Conservation (phyloP, 2,329 filamentous ascomycete species). For the Pseudopyrenochaeta lycopersici region DNA sequence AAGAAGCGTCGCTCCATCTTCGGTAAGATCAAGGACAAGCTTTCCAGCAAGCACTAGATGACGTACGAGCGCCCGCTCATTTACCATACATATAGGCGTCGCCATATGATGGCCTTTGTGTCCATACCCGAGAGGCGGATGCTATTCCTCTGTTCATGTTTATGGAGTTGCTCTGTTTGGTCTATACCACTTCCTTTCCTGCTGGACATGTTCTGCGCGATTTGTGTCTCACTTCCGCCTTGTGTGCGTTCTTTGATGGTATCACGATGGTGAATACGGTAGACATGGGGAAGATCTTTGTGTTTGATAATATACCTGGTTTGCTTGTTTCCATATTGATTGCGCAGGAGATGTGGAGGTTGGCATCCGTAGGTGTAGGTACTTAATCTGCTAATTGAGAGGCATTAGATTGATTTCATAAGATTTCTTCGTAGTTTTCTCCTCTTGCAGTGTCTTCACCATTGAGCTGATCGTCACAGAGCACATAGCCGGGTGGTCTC, state of each 20-base stretch:
- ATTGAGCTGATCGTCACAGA: background rate
- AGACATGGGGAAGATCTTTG: constrained; percentile 8
- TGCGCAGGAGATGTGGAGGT: constrained; percentile 2
- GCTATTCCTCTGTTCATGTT: constrained; percentile 36
- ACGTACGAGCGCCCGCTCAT: background rate
- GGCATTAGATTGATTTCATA: constrained; percentile 17
- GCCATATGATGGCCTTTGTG: constrained; percentile 19
- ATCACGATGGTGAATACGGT: constrained; percentile 11
- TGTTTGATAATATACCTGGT: constrained; percentile 13
- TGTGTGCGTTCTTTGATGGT: constrained; percentile 15
- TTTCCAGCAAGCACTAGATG: constrained; percentile 43
- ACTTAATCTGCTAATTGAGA: constrained; percentile 44
- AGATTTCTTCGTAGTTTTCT: background rate
- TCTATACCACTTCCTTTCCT: constrained; percentile 46
- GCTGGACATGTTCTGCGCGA: constrained; percentile 29
- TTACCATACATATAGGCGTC: constrained; percentile 20
- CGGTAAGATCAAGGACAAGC: constrained; percentile 60
- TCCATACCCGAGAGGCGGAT: constrained; percentile 31
- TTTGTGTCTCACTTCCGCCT: constrained; percentile 27
- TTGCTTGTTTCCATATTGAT: constrained; percentile 9
- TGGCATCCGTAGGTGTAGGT: constrained; percentile 18
- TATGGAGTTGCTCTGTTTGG: constrained; percentile 46
- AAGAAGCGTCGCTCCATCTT: constrained; percentile 60
- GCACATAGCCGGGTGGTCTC: background rate
- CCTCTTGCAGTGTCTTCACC: background rate